A percentile compares a stretch with the other conserved stretches of the same genome.
These are phyloP conservation scores for Ophiostoma himal-ulmi DNA, from an alignment of 2,329 filamentous ascomycete species.

Conservation along the genomic window DNA sequence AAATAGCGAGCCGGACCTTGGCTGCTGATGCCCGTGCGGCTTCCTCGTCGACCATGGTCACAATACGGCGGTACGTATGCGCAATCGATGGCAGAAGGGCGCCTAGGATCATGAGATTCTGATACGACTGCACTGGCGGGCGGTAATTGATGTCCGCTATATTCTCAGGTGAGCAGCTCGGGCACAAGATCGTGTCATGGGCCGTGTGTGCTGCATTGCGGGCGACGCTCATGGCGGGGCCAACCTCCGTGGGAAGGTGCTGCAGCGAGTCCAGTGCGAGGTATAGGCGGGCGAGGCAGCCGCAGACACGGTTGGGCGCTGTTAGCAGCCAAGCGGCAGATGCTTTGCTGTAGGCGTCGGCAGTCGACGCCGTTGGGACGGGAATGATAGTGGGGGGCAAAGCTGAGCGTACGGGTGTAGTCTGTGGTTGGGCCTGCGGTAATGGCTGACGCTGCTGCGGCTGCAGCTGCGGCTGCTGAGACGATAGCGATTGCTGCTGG, in stretches of 20 bases:
- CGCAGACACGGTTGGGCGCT: constrained; percentile 33
- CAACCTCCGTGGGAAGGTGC: constrained; percentile 41
- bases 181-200: constrained; percentile 48
- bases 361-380: background rate
- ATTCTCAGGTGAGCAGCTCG: constrained; percentile 41
- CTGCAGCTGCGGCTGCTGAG: background rate
- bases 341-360: constrained; percentile 18
- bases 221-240: constrained; percentile 43
- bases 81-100: constrained; percentile 53
- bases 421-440: background rate
- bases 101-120: constrained; percentile 55
- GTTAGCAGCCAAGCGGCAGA: constrained; percentile 22
- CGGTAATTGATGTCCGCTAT: constrained; percentile 34
- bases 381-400: background rate
- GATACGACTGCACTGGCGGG: constrained; percentile 46
- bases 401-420: background rate
- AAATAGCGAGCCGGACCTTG: constrained; percentile 41
- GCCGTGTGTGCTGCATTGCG: constrained; percentile 45
- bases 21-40: constrained; percentile 40
- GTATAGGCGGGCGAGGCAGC: constrained; percentile 47
- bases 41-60: constrained; percentile 51
- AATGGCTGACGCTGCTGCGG: background rate
- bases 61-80: constrained; percentile 51
- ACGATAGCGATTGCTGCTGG: background rate
- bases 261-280: constrained; percentile 47